Evolutionary conservation across 164 flowering plant genomes (phyloP), one percentile per base, ranked within the genome.

Genomic region (Stephania japonica): DNA sequence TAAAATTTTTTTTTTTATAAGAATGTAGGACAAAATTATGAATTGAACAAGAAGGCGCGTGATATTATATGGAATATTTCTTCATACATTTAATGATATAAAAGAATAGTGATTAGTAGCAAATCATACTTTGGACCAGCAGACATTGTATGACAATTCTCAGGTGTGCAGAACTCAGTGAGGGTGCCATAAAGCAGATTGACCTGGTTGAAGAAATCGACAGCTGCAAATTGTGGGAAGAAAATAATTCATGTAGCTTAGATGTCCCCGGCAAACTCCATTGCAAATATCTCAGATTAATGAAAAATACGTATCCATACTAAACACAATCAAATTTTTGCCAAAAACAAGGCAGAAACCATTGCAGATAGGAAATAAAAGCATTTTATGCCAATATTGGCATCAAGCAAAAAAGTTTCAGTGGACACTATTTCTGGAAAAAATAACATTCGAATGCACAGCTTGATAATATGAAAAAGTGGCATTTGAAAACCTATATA

Each of bases 201-300:
- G 85, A 93, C 98, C 86, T 96, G 99, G 84, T 96, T 96, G 94
- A 96, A 96, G 93, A 96, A 96, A 84, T 96, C 99, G 64, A 96
- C 99, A 75, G 99, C 99, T 96, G 93, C 74, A 88, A 80, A 26
- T 16, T 14, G 38, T 13, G 25, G 21, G 49, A 73, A 70, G 27
- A 19, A 83, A 80, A 74, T n/a, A 71, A 10, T 21, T 75, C 75
- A 79, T 78, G 83, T 75, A 79, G 83, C 67, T 68, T 38, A 59
- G 49, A 25, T 67, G 4, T 62, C 63, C 41, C 24, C 24, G 10
- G 21, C 19, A 61, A 50, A 61, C 5, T n/a, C 68, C 12, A 27
- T 68, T 66, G 43, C 21, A 65, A 63, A 0, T 32, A 63, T 19
- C 7, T 56, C 19, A 56, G 62, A 19, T 16, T 6, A 6, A 56